Evolutionary conservation across 2,329 filamentous ascomycete genomes (phyloP), one percentile per base, ranked within the genome.

Genomic region (Colletotrichum aenigma): DNA sequence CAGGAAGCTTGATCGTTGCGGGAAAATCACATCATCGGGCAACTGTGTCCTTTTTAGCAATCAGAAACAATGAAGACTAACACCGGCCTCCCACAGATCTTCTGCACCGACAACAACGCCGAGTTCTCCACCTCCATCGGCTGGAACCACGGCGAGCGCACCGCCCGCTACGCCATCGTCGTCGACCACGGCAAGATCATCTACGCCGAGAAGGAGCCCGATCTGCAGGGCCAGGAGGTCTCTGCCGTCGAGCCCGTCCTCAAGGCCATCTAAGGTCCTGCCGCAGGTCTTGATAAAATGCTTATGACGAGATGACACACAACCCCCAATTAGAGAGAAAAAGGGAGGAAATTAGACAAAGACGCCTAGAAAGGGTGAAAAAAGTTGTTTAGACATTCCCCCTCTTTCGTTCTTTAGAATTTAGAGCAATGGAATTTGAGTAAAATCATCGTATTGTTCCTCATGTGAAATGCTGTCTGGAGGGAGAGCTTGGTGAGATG

Each of bases 141-240:
- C 84, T 97, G 95, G 95, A 91, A 89, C 78, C 87, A 91, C 62
- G 94, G 93, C 75, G 93, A 94, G 82, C 91, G 95, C 78, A 96
- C 94, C 78, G 92, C 91, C 77, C 91, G 95, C 77, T 97, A 94
- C 87, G 95, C 94, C 80, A 91, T 98, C 84, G 88, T 96, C 81
- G 86, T 97, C 79, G 95, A 96, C 87, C 89, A 97, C 84, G 95
- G 95, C 85, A 96, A 95, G 89, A 90, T 98, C 81, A 89, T 87
- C 81, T 97, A 97, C 85, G 94, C 94, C 76, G 94, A 94, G 86
- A 93, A 91, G 81, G 95, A 97, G 87, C 84, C 86, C 30, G 89
- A 86, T 71, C 82, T 82, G 68, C 85, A 85, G 66, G 85, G 83
- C 79, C 87, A 88, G 70, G 85, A 85, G 74, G 84, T 85, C 76